Percentiles rank a stretch among this genome's conserved stretches.
These are phyloP conservation scores for Carex pumila DNA, from an alignment of 176 grass and related monocot species.

Conservation along the genomic window DNA sequence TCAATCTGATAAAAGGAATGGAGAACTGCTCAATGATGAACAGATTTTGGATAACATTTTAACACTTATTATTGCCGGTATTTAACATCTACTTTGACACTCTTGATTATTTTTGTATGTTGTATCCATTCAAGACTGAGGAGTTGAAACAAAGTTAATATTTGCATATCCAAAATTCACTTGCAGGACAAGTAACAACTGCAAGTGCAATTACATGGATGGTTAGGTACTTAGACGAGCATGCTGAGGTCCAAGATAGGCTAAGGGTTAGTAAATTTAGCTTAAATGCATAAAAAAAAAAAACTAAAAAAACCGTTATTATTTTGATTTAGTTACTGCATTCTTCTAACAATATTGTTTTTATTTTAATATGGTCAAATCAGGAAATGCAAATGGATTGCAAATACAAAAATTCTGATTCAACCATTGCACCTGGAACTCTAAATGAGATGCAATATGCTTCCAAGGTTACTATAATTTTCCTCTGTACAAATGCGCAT, in stretches of 20 bases:
- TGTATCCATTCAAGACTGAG: neutral
- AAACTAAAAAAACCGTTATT: neutral
- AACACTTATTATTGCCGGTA: constrained; percentile 89
- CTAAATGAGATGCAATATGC: constrained; percentile 67
- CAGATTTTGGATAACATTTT: constrained; percentile 85
- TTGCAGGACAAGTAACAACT: constrained; percentile 77
- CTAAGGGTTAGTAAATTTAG: constrained; percentile 47
- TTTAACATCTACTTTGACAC: neutral
- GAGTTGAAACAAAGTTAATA: neutral
- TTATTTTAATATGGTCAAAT: neutral
- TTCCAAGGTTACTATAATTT: constrained; percentile 35
- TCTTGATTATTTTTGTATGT: neutral
- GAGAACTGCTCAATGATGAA: constrained; percentile 42
- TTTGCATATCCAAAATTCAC: neutral
- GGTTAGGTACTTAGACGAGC: constrained; percentile 74
- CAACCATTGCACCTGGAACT: constrained; percentile 34
- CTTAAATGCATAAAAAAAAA: neutral
- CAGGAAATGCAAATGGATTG: constrained; percentile 56
- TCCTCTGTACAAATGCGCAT: neutral
- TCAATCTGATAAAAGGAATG: constrained; percentile 5
- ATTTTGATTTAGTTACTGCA: neutral
- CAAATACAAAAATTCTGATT: constrained; percentile 13
- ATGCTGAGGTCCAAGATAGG: constrained; percentile 49
- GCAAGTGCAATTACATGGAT: constrained; percentile 88
- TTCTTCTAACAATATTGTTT: neutral